These are phyloP conservation scores for Deakozyma indianensis DNA, from an alignment of 805 yeast species.

Conservation along the genomic window DNA sequence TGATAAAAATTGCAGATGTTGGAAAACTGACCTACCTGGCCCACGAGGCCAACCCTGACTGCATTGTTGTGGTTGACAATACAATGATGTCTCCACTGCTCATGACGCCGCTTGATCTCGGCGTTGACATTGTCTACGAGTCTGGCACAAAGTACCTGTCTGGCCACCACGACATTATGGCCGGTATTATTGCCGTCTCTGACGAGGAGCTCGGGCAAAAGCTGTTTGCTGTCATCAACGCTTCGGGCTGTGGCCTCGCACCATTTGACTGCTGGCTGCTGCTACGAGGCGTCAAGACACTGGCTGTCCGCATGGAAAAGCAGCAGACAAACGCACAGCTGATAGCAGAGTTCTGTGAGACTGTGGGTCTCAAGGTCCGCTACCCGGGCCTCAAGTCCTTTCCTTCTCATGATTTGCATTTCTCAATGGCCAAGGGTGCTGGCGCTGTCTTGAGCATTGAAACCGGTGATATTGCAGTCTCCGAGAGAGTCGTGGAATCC, in stretches of 20 bases:
- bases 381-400: slow-evolving; percentile 76
- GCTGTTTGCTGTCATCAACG: slow-evolving; percentile 64
- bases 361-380: slow-evolving; percentile 59
- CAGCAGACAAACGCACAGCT: slow-evolving; percentile 71
- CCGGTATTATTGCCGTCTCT: slow-evolving; percentile 73
- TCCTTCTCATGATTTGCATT: slow-evolving; percentile 70
- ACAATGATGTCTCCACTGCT: slow-evolving; percentile 93
- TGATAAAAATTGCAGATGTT: slow-evolving; percentile 76
- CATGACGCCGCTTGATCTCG: slow-evolving; percentile 73
- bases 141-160: slow-evolving; percentile 85
- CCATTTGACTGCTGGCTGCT: slow-evolving; percentile 91
- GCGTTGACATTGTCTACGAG: slow-evolving; percentile 86
- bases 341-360: slow-evolving; percentile 60
- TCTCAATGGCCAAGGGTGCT: slow-evolving; percentile 62
- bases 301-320: slow-evolving; percentile 73
- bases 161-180: slow-evolving; percentile 96
- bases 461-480: slow-evolving; percentile 56
- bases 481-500: slow-evolving; percentile 60
- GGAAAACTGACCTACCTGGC: slow-evolving; percentile 51
- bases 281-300: slow-evolving; percentile 76
- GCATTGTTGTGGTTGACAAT: slow-evolving; percentile 82
- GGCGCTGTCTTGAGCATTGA: slow-evolving; percentile 87
- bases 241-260: slow-evolving; percentile 81
- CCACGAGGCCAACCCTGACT: slow-evolving; percentile 49
- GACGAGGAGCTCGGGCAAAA: slow-evolving; percentile 49